Evolutionary conservation across 78 protist species (phyloP), one percentile per base, ranked within the genome.

Genomic region (Monosiga brevicollis): DNA sequence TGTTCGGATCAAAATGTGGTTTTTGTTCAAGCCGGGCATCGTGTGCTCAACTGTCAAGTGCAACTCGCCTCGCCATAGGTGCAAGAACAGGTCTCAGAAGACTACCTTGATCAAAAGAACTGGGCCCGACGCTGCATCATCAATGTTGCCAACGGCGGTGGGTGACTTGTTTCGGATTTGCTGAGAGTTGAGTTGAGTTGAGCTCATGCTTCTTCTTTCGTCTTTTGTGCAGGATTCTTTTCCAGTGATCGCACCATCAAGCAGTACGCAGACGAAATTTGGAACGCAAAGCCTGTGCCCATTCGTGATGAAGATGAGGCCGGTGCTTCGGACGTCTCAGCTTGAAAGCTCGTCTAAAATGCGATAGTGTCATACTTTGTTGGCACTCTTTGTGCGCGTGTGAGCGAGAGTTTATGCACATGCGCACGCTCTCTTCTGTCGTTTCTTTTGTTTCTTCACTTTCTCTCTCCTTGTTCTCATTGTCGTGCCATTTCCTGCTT

Each of bases 211-310:
- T 55, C 71, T 55, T 55, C 71, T 22, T 22, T 55, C 22, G 11
- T 55, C n/a, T 22, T 55, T 55, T 55, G 71, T 55, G 11, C 22
- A 55, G n/a, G 34, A 20, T 71, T 32, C 24, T 96, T 96, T 89
- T 74, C 85, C 62, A 82, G 93, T n/a, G 99, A 96, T 78, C 91
- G 99, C 36, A 88, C 96, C 82, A 92, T 96, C 42, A 54, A 37
- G 55, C 91, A 96, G 79, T 96, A 96, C 62, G 96, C 99, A 32
- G 15, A 89, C n/a, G 78, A 90, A 10, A 93, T 96, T 78, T 96
- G 99, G 99, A 55, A 80, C 73, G 76, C 93, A 72, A 76, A 90
- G 80, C 87, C 89, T 34, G 42, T 55, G 35, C 72, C 29, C 34
- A 34, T 2, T 76, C 62, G 62, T 49, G 29, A 15, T 6, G 62